Conservation (phyloP, 73 alveolate genomes). For the Symbiodinium pilosum region DNA sequence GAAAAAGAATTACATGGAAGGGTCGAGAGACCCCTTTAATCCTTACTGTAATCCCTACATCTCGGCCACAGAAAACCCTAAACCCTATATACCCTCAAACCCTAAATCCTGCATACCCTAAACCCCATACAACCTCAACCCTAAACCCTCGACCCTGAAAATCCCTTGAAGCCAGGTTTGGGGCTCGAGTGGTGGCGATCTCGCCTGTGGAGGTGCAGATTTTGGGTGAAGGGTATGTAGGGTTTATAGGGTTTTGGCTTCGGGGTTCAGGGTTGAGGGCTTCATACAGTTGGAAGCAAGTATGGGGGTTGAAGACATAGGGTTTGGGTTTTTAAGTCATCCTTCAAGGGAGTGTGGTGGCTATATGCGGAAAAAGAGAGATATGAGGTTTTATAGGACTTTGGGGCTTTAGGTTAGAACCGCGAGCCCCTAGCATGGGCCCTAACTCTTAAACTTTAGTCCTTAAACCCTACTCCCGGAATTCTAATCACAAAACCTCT, state of each 20-base stretch:
- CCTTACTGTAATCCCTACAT: too few species aligned
- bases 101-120: not conserved
- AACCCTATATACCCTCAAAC: not conserved
- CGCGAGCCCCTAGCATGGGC: too few species aligned
- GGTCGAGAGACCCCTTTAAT: not conserved
- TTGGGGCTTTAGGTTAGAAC: too few species aligned
- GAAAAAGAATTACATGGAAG: not conserved
- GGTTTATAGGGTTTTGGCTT: not conserved
- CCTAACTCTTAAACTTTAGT: too few species aligned
- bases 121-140: not conserved
- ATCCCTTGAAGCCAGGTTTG: constrained; percentile 39
- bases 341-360: too few species aligned
- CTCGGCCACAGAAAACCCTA: not conserved
- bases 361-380: too few species aligned
- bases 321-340: too few species aligned
- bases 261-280: not conserved
- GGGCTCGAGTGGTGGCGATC: constrained; percentile 58
- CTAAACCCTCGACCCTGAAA: not conserved
- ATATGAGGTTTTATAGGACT: too few species aligned
- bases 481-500: too few species aligned
- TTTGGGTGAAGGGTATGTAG: not conserved
- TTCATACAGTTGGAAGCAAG: not conserved
- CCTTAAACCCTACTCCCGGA: too few species aligned
- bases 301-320: too few species aligned
- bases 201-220: constrained; percentile 29